These are phyloP conservation scores for Vaccinium vitisidaea DNA, from an alignment of 148 eudicot species.

Conservation along the genomic window DNA sequence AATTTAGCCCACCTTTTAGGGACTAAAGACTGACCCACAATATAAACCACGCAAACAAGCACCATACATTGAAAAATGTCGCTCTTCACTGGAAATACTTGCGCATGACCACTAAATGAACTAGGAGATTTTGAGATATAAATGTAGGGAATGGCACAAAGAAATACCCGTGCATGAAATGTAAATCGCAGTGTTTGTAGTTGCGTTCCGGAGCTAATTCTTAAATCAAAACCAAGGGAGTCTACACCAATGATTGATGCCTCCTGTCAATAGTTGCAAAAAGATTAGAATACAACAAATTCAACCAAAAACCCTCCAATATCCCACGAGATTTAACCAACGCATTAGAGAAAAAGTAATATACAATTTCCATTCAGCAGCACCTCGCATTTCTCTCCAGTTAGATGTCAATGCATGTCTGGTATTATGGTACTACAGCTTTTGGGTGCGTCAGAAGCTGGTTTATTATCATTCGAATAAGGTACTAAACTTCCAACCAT, in stretches of 20 bases:
- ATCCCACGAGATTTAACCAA: background rate
- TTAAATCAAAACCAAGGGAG: slow-evolving; percentile 87
- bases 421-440: background rate
- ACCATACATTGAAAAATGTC: background rate
- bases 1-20: background rate
- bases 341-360: background rate
- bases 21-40: background rate
- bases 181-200: slow-evolving; percentile 87
- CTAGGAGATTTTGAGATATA: background rate
- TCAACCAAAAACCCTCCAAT: background rate
- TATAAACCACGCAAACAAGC: background rate
- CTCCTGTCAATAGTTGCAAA: slow-evolving; percentile 53
- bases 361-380: too few relatives aligned
- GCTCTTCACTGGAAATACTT: background rate
- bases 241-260: slow-evolving; percentile 81
- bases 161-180: slow-evolving; percentile 70
- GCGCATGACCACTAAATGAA: background rate
- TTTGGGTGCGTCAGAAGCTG: background rate
- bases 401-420: background rate
- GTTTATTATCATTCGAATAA: background rate
- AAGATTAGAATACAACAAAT: background rate
- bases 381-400: background rate
- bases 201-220: slow-evolving; percentile 91
- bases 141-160: slow-evolving; percentile 4
- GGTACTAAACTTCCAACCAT: background rate